These are phyloP conservation scores for Aspergillus heteromorphus DNA, from an alignment of 495 filamentous ascomycete species.

Conservation along the genomic window DNA sequence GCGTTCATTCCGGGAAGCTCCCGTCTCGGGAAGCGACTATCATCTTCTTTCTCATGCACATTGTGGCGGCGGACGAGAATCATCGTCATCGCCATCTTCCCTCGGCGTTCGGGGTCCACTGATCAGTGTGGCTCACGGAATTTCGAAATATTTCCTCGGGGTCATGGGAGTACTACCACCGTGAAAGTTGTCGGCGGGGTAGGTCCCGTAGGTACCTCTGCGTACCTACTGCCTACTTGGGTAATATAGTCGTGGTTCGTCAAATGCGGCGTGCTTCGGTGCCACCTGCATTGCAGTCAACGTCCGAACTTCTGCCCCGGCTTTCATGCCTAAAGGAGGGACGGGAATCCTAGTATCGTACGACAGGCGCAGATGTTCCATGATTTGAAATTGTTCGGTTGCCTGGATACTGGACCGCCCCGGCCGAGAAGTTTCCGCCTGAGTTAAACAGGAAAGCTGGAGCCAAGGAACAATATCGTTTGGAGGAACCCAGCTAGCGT, in stretches of 20 bases:
- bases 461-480: neutral
- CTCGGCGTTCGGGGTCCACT: too few species aligned
- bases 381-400: neutral
- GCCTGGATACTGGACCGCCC: neutral
- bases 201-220: too few species aligned
- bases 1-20: constrained; percentile 1
- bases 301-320: neutral
- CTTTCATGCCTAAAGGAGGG: constrained; percentile 1
- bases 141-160: too few species aligned
- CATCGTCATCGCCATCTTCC: too few species aligned
- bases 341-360: neutral
- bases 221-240: too few species aligned
- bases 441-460: neutral
- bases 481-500: neutral
- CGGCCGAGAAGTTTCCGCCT: neutral
- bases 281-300: neutral
- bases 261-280: too few species aligned
- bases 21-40: neutral
- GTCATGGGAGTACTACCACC: too few species aligned
- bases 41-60: too few species aligned
- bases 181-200: too few species aligned
- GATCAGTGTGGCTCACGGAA: too few species aligned
- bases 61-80: too few species aligned
- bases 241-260: too few species aligned
- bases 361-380: neutral